Base-by-base conservation (phyloP, 805 yeast genomes). In the Candida fluviatilis region DNA sequence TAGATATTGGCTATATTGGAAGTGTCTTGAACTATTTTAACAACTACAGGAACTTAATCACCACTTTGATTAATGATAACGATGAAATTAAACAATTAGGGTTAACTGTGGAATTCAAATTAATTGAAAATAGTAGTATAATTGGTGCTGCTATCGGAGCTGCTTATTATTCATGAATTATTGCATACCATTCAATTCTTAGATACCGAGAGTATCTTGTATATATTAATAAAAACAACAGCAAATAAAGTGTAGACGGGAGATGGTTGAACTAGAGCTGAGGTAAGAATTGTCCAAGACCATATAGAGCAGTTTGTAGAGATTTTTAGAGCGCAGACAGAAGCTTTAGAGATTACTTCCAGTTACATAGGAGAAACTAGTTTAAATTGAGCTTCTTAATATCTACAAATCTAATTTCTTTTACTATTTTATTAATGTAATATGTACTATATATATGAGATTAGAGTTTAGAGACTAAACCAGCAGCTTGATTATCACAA, bases 101-200 rank as follows among this genome's bases (percentile, higher is more conserved):
- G 8, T 56, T 60, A 5, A 38, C 43, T n/a, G 59, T 75, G 12
- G 57, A 58, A 16, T 60, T 76, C 35, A 58, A 54, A 37, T 57
- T 62, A 31, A 57, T 74, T 18, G 69, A 66, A 13, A 63, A 75
- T 44, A 71, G 77, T 37, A 68, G 76, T 12, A 58, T 76, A 6
- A 57, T 74, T 21, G 82, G 82, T 4, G 76, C 79, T 18, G 80
- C 77, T 10, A 69, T 76, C 31, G 75, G 76, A 13, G 78, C 80
- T 15, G 72, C 72, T 17, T 55, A 50, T 38, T 50, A 51, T 41
- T 45, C 49, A 34, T 43, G 33, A 34, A 14, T 33, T 7, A 12
- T 16, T 31, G 18, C 27, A 23, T 14, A 19, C 15, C 5, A 27
- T 28, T 19, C 28, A 30, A n/a, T 36, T 23, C 18, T 36, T 36